Conservation (phyloP, 192 early-diverging fungal species). For the Coemansia sp. region DNA sequence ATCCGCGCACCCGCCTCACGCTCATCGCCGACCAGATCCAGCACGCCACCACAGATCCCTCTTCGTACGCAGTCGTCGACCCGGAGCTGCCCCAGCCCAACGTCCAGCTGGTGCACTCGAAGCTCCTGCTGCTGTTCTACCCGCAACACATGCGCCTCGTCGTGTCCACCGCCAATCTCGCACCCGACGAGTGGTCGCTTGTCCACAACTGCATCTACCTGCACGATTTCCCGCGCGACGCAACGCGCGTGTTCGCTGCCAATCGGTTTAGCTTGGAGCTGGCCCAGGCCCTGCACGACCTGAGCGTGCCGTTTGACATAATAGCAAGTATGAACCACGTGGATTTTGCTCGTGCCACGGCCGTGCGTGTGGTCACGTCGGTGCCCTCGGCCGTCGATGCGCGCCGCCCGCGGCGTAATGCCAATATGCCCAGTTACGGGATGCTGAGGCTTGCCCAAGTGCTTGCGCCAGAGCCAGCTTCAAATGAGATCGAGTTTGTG, state of each 20-base stretch:
- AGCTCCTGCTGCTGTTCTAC: conserved; percentile 63
- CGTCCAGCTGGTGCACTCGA: no score
- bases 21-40: conserved; percentile 3
- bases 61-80: no score
- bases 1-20: not conserved
- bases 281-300: conserved; percentile 40
- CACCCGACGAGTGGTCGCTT: conserved; percentile 54
- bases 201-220: conserved; percentile 63
- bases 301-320: conserved; percentile 53
- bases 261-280: conserved; percentile 52
- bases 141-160: conserved; percentile 56
- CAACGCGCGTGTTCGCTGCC: not conserved
- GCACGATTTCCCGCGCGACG: conserved; percentile 55
- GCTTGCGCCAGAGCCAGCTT: not conserved
- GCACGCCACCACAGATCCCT: not conserved
- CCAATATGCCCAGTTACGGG: no score
- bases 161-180: conserved; percentile 58
- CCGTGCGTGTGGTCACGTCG: conserved; percentile 54
- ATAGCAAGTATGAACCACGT: conserved; percentile 41
- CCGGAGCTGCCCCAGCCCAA: no score
- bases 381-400: conserved; percentile 45
- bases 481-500: not conserved
- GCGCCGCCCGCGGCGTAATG: no score
- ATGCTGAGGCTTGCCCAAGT: conserved; percentile 47
- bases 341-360: conserved; percentile 54